Evolutionary conservation across 345 rosid species (phyloP).

Genomic region (Draba incana): DNA sequence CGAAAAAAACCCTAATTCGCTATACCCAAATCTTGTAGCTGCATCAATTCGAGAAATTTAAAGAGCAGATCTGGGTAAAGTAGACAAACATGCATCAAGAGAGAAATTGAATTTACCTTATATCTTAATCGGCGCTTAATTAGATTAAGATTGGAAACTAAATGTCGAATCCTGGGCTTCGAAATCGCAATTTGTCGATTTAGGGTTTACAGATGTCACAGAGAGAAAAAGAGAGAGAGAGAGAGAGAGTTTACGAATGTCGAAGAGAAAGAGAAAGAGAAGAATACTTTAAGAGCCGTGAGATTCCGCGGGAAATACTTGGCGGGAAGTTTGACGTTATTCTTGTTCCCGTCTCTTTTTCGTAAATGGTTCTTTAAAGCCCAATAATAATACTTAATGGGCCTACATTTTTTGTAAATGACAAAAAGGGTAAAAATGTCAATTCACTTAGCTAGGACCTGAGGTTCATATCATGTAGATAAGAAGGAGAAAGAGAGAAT

Average conservation of each 20-base stretch:
- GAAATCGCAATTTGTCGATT: constrained; percentile 2
- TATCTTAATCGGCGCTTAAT: constrained; percentile 3
- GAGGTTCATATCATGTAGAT: constrained; percentile 31
- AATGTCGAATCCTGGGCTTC: constrained; percentile 17
- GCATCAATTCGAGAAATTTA: not conserved
- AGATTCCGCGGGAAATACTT: constrained; percentile 31
- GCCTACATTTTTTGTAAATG: not conserved
- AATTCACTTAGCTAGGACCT: not conserved
- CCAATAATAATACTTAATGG: constrained; percentile 1
- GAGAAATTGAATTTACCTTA: constrained; percentile 20
- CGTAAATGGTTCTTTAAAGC: constrained; percentile 23
- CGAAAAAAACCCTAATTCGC: constrained; percentile 34
- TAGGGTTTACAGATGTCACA: not conserved
- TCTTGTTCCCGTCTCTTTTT: not conserved
- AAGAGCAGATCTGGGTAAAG: not conserved
- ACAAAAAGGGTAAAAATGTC: not conserved
- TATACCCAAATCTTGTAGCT: not conserved
- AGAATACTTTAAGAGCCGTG: constrained; percentile 3
- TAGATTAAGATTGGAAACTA: not conserved
- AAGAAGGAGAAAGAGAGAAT: constrained; percentile 7
- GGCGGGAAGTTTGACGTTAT: constrained; percentile 27
- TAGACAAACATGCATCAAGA: not conserved
- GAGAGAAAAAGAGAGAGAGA: constrained; percentile 12
- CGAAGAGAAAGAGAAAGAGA: not conserved
- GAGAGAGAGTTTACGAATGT: not conserved